These are phyloP conservation scores for Pseudohalonectria lignicola DNA, from an alignment of 2,329 filamentous ascomycete genomes.

Conservation along the genomic window DNA sequence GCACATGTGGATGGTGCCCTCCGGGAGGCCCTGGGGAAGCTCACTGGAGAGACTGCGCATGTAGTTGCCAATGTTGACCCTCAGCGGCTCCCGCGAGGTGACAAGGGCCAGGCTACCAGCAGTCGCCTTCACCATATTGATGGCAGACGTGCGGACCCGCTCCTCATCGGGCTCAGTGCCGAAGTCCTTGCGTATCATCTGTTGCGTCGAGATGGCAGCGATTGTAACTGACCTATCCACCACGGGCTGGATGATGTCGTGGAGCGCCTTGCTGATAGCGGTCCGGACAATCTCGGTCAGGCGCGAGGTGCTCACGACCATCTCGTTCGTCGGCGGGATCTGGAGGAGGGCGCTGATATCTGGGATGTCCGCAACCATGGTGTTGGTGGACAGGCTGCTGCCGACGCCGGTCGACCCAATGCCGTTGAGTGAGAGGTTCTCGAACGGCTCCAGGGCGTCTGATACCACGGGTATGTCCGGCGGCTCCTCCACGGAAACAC, in stretches of 20 bases:
- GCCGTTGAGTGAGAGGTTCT: conserved; percentile 68
- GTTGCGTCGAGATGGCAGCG: conserved; percentile 89
- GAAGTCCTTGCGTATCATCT: conserved; percentile 95
- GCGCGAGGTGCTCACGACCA: conserved; percentile 61
- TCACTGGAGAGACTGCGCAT: conserved; percentile 62
- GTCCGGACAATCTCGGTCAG: conserved; percentile 69
- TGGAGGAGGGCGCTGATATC: conserved; percentile 71
- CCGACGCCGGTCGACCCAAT: conserved; percentile 58
- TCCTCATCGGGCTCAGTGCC: conserved; percentile 85
- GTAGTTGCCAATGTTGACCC: conserved; percentile 96
- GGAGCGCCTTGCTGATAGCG: conserved; percentile 80
- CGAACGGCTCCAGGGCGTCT: conserved; percentile 70
- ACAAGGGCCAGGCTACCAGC: conserved; percentile 90
- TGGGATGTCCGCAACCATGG: conserved; percentile 70
- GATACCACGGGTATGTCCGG: conserved; percentile 34
- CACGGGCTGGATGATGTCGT: conserved; percentile 94
- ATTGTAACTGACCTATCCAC: conserved; percentile 97
- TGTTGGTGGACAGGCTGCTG: conserved; percentile 64
- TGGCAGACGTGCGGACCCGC: conserved; percentile 72
- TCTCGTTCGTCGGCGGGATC: conserved; percentile 71
- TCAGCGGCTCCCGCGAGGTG: conserved; percentile 94
- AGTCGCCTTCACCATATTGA: conserved; percentile 90
- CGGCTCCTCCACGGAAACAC: conserved; percentile 52
- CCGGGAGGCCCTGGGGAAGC: conserved; percentile 73
- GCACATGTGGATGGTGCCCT: conserved; percentile 95